Base-by-base conservation (phyloP, 2,329 filamentous ascomycete species). In the Arthrobotrys megalospora region DNA sequence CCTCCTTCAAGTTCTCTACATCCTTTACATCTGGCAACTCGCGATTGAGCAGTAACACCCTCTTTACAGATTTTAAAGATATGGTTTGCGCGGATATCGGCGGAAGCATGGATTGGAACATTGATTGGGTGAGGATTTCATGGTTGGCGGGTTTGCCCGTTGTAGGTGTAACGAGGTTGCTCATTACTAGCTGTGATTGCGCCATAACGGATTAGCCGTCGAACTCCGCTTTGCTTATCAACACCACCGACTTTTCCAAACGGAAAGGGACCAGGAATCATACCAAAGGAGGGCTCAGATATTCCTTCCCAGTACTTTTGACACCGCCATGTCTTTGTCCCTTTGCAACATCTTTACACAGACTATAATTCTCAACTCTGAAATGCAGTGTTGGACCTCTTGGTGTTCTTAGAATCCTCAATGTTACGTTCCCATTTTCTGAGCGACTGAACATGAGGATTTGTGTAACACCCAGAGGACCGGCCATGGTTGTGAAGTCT, bases 71-170 rank as follows among this genome's bases (percentile, higher is more conserved):
- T 82, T 93, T 92, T 41, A 99, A 88, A 0, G 96, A 93, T 1
- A 93, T 97, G 34, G 90, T 89, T 84, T 97, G 93, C 0, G 96
- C 96, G 82, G 96, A 96, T 84, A 99, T 97, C 0, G 94, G 93
- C 3, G 96, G 95, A 83, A 99, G 98, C 41, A 99, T 89, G 6
- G 93, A 97, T 84, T 97, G 95, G 85, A 98, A 99, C 82, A 97
- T 91, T 53, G 94, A 96, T 1, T 94, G 98, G 1, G 94, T 91
- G 36, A 99, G 90, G 24, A 92, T 91, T 85, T 99, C 96, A 82
- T 99, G 92, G 81, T 97, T 94, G 83, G 93, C 96, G 4, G 95
- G 94, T n/a, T 97, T 91, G 79, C 91, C 90, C 21, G 90, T 89
- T 14, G 82, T 82, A 72, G 88, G 88, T 2, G 90, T 91, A 45